phyloP scores from a whole-genome alignment of 2,329 filamentous ascomycete species.

The Aspergillus awamori region DNA sequence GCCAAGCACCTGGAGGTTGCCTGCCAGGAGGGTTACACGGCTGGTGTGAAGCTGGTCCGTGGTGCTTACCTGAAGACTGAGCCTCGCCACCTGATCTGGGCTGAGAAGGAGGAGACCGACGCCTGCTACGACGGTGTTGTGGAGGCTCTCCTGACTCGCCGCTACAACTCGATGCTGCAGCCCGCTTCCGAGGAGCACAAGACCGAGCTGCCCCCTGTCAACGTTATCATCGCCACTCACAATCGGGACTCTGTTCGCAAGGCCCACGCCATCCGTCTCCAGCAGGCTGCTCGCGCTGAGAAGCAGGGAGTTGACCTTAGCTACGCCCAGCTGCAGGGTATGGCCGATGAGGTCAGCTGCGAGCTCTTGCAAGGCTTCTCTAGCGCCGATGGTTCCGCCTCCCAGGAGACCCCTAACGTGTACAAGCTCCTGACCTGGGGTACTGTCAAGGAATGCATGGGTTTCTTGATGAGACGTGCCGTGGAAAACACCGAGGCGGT shows the following conservation, averaged over 20 bases:
- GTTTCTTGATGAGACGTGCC: slow-evolving; percentile 65
- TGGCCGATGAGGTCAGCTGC: slow-evolving; percentile 88
- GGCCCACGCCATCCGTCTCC: slow-evolving; percentile 50
- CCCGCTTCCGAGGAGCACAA: slow-evolving; percentile 44
- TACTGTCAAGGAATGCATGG: slow-evolving; percentile 61
- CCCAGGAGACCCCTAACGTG: slow-evolving; percentile 49
- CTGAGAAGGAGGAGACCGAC: slow-evolving; percentile 52
- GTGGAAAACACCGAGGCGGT: slow-evolving; percentile 73
- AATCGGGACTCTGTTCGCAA: slow-evolving; percentile 58
- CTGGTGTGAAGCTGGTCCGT: slow-evolving; percentile 57
- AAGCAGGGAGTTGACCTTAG: slow-evolving; percentile 49
- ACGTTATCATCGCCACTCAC: slow-evolving; percentile 63
- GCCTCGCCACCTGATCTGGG: slow-evolving; percentile 48
- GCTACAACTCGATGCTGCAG: slow-evolving; percentile 60
- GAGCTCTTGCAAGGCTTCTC: slow-evolving; percentile 53
- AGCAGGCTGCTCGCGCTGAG: slow-evolving; percentile 52
- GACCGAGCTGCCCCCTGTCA: slow-evolving; percentile 45
- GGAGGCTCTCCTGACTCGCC: slow-evolving; percentile 57
- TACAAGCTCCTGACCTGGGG: slow-evolving; percentile 66
- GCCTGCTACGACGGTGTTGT: slow-evolving; percentile 60
- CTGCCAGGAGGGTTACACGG: slow-evolving; percentile 51
- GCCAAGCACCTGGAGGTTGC: slow-evolving; percentile 50
- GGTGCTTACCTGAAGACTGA: slow-evolving; percentile 58
- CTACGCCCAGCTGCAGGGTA: slow-evolving; percentile 86
- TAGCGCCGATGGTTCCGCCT: slow-evolving; percentile 30